Percentiles rank a stretch among this genome's conserved stretches.
Conservation (phyloP, 2,329 filamentous ascomycete genomes). For the Fusarium guadeloupense region DNA sequence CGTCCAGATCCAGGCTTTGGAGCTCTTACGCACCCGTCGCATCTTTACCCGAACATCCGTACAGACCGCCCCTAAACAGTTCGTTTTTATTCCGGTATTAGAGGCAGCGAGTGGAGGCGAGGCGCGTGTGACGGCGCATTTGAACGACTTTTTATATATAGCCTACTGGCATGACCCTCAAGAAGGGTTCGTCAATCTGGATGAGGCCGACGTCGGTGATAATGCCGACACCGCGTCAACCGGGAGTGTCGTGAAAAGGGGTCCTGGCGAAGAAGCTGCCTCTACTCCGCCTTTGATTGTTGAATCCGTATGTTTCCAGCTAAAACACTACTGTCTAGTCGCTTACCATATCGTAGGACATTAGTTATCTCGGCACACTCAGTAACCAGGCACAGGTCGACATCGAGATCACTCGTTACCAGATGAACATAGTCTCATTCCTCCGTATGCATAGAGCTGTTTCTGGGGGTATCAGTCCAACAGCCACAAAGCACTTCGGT, state of each 20-base stretch:
- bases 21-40: conserved; percentile 82
- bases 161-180: conserved; percentile 82
- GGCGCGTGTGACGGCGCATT: conserved; percentile 62
- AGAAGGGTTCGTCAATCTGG: conserved; percentile 79
- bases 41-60: conserved; percentile 80
- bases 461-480: conserved; percentile 77
- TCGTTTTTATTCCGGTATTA: conserved; percentile 82
- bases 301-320: conserved; percentile 51
- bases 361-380: conserved; percentile 68
- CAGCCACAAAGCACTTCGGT: conserved; percentile 80
- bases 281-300: conserved; percentile 51
- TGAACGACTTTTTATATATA: conserved; percentile 87
- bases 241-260: conserved; percentile 57
- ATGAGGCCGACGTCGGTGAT: conserved; percentile 60
- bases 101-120: conserved; percentile 57
- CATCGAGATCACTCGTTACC: conserved; percentile 82
- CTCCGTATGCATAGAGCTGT: conserved; percentile 89
- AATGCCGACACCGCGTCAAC: conserved; percentile 50
- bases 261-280: conserved; percentile 32
- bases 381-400: conserved; percentile 69
- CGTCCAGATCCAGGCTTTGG: conserved; percentile 81
- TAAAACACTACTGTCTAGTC: background rate
- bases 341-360: conserved; percentile 53
- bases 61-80: conserved; percentile 77
- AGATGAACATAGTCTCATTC: conserved; percentile 88